Evolutionary conservation across 106 monocot genomes (phyloP).

Genomic region (Dioscorea dumetorum): DNA sequence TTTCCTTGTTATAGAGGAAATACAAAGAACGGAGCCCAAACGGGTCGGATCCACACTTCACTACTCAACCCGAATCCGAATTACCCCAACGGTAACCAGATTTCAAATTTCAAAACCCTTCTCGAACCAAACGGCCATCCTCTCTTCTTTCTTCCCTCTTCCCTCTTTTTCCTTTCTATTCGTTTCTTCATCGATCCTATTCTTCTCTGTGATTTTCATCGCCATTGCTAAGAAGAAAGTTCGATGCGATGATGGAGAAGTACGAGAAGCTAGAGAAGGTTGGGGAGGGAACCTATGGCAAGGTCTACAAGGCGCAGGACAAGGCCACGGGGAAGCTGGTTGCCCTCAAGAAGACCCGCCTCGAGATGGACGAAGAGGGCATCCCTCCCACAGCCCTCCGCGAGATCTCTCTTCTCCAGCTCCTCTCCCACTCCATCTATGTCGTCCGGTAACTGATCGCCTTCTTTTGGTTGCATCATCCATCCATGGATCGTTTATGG

Average conservation of each 20-base stretch:
- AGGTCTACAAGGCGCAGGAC: constrained; percentile 98
- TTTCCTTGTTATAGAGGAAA: too few species aligned
- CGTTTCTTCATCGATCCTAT: not conserved
- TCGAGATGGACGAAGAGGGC: constrained; percentile 98
- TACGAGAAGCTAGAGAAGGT: constrained; percentile 99
- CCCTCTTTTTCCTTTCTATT: not conserved
- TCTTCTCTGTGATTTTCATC: not conserved
- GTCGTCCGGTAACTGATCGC: constrained; percentile 49
- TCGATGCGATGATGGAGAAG: constrained; percentile 55
- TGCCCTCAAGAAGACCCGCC: constrained; percentile 95
- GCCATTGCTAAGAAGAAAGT: not conserved
- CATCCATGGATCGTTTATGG: not conserved
- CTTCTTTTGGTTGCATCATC: too few species aligned
- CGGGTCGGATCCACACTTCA: too few species aligned
- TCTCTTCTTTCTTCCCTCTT: not conserved
- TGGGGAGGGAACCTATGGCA: constrained; percentile 98
- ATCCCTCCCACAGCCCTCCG: constrained; percentile 97
- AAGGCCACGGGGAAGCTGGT: constrained; percentile 84
- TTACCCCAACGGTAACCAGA: not conserved
- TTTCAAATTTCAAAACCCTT: not conserved
- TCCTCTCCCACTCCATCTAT: constrained; percentile 88
- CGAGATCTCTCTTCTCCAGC: constrained; percentile 90
- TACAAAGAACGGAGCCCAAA: too few species aligned
- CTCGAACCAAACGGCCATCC: not conserved
- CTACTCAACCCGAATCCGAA: not conserved